These are phyloP conservation scores for Beauveria varroae DNA, from an alignment of 2,329 filamentous ascomycete species.

Conservation along the genomic window DNA sequence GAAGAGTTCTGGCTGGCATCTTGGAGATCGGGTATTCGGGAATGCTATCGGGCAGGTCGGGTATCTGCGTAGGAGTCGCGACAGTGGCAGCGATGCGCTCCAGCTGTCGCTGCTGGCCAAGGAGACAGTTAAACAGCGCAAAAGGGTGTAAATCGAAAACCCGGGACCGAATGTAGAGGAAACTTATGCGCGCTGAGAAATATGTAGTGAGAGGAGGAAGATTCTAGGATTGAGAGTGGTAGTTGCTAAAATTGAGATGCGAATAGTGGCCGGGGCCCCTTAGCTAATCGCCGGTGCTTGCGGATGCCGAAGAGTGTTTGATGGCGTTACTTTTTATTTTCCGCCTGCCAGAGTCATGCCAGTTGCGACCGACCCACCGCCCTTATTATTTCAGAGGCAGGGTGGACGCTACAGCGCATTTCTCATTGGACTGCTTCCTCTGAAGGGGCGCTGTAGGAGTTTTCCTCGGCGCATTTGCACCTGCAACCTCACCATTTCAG, in stretches of 20 bases:
- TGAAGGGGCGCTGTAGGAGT: background rate
- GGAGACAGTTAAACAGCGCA: background rate
- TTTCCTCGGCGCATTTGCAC: background rate
- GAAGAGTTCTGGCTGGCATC: slow-evolving; percentile 77
- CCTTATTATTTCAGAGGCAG: background rate
- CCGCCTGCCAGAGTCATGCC: slow-evolving; percentile 2
- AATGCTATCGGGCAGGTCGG: slow-evolving; percentile 2
- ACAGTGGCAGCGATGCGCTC: background rate
- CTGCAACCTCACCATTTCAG: background rate
- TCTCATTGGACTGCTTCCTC: background rate
- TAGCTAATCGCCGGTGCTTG: background rate
- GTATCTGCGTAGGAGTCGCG: background rate
- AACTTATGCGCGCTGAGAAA: background rate
- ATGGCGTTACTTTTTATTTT: slow-evolving; percentile 7
- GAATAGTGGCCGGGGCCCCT: slow-evolving; percentile 1
- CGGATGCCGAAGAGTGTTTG: slow-evolving; percentile 2
- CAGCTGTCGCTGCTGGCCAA: background rate
- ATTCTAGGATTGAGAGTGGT: slow-evolving; percentile 3
- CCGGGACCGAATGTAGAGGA: background rate
- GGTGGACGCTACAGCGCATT: background rate
- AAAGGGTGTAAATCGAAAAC: background rate
- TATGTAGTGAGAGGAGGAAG: background rate
- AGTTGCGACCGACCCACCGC: background rate
- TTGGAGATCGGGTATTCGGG: slow-evolving; percentile 10
- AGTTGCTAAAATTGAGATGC: slow-evolving; percentile 1